Percentiles rank a stretch among this genome's conserved stretches.
Conservation (phyloP, 306 rosid genomes). For the Vigna angularis region DNA sequence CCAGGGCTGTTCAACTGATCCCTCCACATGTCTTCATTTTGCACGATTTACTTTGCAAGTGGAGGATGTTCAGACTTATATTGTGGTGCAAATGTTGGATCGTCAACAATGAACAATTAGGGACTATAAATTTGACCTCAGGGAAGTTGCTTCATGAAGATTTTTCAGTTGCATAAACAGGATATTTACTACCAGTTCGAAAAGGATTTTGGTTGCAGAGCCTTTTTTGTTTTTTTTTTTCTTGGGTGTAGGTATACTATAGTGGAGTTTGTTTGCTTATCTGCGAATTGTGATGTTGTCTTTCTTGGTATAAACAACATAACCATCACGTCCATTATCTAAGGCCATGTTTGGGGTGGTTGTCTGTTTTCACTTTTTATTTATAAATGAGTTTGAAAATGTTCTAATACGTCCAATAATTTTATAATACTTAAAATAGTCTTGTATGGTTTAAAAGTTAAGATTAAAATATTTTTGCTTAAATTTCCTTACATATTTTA, state of each 20-base stretch:
- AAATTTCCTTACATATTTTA: no score
- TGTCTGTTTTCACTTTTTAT: no score
- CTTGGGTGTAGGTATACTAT: conserved; percentile 37
- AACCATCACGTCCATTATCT: conserved; percentile 6
- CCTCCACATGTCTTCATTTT: conserved; percentile 19
- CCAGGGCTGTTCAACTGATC: conserved; percentile 85
- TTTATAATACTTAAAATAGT: no score
- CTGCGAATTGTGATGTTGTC: neutral
- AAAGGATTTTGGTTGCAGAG: conserved; percentile 37
- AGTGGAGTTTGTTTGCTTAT: conserved; percentile 7
- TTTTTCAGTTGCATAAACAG: conserved; percentile 40
- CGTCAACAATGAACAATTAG: conserved; percentile 36
- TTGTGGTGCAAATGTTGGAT: conserved; percentile 40
- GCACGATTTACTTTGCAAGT: conserved; percentile 31
- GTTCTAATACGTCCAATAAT: no score
- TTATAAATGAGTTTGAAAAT: no score
- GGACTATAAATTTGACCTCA: conserved; percentile 39
- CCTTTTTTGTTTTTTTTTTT: neutral
- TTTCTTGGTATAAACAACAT: conserved; percentile 32
- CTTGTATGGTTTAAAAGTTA: no score
- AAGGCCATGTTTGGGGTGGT: neutral
- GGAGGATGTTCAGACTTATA: conserved; percentile 35
- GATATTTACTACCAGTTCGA: conserved; percentile 25
- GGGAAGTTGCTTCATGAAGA: conserved; percentile 11
- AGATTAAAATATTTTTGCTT: no score